Conservation (phyloP, 768 basidiomycete genomes). For the Panaeolus cyanescens region DNA sequence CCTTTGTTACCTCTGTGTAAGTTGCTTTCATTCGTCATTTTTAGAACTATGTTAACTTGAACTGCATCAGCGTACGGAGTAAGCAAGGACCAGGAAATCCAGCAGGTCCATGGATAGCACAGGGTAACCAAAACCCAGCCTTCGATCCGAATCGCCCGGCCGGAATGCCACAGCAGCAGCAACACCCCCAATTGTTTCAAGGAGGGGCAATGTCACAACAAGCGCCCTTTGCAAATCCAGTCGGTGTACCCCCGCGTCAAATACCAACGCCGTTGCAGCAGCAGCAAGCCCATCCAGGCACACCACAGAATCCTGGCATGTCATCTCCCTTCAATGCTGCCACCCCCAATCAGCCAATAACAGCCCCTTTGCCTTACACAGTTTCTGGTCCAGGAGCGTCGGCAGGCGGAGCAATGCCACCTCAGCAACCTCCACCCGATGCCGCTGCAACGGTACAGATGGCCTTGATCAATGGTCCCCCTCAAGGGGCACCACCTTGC, state of each 20-base stretch:
- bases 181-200: constrained; percentile 16
- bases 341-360: constrained; percentile 11
- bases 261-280: constrained; percentile 21
- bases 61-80: neutral
- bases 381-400: constrained; percentile 3
- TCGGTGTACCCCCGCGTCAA: constrained; percentile 20
- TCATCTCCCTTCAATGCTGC: neutral
- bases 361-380: constrained; percentile 16
- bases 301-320: constrained; percentile 1
- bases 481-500: constrained; percentile 35
- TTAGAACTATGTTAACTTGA: neutral
- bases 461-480: constrained; percentile 8
- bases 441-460: neutral
- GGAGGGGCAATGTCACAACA: constrained; percentile 19
- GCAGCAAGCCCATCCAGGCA: neutral
- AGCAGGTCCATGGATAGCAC: constrained; percentile 9
- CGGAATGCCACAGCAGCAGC: constrained; percentile 19
- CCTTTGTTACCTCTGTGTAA: constrained; percentile 27
- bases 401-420: constrained; percentile 1
- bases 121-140: constrained; percentile 8
- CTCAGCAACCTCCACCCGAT: neutral
- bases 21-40: neutral
- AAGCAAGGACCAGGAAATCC: neutral
- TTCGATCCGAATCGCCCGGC: constrained; percentile 11
- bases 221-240: constrained; percentile 16